phyloP scores from a whole-genome alignment of 2,329 filamentous ascomycete genomes.

The Aspergillus pseudoglaucus region DNA sequence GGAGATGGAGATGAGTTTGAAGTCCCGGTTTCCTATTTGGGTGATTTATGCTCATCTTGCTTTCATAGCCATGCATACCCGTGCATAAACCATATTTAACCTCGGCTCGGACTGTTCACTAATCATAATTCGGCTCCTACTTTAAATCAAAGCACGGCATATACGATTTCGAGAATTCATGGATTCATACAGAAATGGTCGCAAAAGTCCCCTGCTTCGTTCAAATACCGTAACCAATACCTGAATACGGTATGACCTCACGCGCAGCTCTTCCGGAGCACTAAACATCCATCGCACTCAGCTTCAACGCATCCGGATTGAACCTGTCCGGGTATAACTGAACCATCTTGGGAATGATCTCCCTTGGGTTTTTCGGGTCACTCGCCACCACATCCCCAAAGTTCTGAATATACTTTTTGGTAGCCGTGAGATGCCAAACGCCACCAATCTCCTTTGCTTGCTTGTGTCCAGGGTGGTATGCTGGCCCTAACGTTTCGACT shows the following conservation, averaged over 20 bases:
- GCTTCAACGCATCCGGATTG: not conserved
- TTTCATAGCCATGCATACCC: not conserved
- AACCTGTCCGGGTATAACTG: not conserved
- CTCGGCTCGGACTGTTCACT: slow-evolving; percentile 9
- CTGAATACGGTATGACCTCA: not conserved
- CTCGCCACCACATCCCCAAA: not conserved
- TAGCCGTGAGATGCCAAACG: slow-evolving; percentile 4
- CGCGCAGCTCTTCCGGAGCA: not conserved
- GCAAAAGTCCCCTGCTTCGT: too few relatives aligned
- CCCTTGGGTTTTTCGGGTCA: not conserved
- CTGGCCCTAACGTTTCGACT: slow-evolving; percentile 3
- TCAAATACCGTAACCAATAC: not conserved
- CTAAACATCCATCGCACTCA: not conserved
- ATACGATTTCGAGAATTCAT: too few relatives aligned
- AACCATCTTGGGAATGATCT: not conserved
- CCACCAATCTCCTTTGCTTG: slow-evolving; percentile 5
- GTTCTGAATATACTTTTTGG: slow-evolving; percentile 4
- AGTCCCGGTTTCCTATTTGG: not conserved
- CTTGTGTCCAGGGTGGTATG: slow-evolving; percentile 3
- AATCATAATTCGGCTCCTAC: slow-evolving; percentile 1
- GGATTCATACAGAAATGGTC: too few relatives aligned
- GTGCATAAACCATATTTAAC: not conserved
- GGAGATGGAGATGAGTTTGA: too few relatives aligned
- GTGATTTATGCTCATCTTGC: too few relatives aligned
- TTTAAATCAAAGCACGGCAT: too few relatives aligned